These are phyloP conservation scores for Phialemoniopsis sp. DNA, from an alignment of 2,329 filamentous ascomycete genomes.

Conservation along the genomic window DNA sequence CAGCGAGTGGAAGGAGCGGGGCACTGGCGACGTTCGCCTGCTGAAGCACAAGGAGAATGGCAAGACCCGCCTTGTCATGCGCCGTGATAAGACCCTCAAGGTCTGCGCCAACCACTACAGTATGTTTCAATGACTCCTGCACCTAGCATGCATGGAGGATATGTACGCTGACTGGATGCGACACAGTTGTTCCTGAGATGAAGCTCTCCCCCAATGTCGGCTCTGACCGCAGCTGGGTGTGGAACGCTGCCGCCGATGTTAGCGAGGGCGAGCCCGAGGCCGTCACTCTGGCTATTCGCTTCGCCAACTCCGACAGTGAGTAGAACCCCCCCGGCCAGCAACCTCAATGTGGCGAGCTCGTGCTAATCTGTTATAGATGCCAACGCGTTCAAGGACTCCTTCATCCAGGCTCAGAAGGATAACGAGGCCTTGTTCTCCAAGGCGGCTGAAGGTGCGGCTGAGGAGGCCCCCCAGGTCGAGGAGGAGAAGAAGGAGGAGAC, in stretches of 20 bases:
- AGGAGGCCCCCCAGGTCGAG: conserved; percentile 7
- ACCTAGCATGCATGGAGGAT: not conserved
- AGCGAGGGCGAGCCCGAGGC: conserved; percentile 97
- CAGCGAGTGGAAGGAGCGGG: conserved; percentile 98
- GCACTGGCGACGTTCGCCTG: conserved; percentile 91
- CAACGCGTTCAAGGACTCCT: conserved; percentile 95
- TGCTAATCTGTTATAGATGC: conserved; percentile 61
- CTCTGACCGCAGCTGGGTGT: conserved; percentile 98
- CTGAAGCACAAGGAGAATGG: conserved; percentile 98
- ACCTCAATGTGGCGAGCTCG: not conserved
- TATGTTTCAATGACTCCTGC: conserved; percentile 35
- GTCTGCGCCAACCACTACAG: conserved; percentile 99
- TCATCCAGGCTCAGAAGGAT: conserved; percentile 94
- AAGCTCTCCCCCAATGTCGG: conserved; percentile 97
- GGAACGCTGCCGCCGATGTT: conserved; percentile 96
- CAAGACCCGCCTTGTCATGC: conserved; percentile 97
- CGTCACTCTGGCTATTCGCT: conserved; percentile 92
- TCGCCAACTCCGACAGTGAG: conserved; percentile 95
- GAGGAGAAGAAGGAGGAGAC: conserved; percentile 17
- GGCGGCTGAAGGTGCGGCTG: conserved; percentile 19
- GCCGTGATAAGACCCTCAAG: conserved; percentile 99
- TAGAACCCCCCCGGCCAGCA: conserved; percentile 15
- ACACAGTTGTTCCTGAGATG: conserved; percentile 88
- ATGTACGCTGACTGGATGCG: not conserved
- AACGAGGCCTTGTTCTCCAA: conserved; percentile 82